A percentile compares a stretch with the other conserved stretches of the same genome.
These are phyloP conservation scores for Gossypium mustelinum DNA, from an alignment of 345 rosid genomes.

Conservation along the genomic window DNA sequence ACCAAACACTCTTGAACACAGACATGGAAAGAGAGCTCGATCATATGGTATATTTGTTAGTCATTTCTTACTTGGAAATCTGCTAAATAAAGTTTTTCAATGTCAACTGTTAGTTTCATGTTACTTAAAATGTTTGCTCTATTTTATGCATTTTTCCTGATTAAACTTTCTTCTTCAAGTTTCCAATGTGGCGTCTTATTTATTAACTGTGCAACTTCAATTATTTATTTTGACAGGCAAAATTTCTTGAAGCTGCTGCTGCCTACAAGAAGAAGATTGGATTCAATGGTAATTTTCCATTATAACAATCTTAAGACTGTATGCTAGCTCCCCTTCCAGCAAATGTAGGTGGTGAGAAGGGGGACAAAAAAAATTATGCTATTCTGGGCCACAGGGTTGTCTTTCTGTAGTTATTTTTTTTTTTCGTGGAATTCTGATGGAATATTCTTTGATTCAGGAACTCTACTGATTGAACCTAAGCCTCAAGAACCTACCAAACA, in stretches of 20 bases:
- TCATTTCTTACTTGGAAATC: background rate
- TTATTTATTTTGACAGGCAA: constrained; percentile 45
- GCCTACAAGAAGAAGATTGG: constrained; percentile 96
- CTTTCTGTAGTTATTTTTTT: background rate
- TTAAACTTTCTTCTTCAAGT: background rate
- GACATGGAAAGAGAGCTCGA: constrained; percentile 95
- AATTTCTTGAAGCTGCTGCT: constrained; percentile 75
- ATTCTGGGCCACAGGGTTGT: background rate
- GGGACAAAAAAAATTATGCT: background rate
- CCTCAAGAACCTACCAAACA: constrained; percentile 98
- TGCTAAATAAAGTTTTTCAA: background rate
- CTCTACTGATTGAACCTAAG: constrained; percentile 88
- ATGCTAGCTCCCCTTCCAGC: background rate
- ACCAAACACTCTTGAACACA: constrained; percentile 87
- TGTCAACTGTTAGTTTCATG: background rate
- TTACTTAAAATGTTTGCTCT: background rate
- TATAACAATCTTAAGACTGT: background rate
- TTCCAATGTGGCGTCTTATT: background rate
- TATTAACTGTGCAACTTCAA: background rate
- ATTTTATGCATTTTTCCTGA: background rate
- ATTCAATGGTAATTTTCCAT: constrained; percentile 59
- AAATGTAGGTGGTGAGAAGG: background rate
- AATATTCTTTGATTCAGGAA: constrained; percentile 38
- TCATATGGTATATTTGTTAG: constrained; percentile 49
- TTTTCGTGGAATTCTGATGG: constrained; percentile 3